Conservation (phyloP, 1,139 yeast species). For the Yamadazyma dendronema region DNA sequence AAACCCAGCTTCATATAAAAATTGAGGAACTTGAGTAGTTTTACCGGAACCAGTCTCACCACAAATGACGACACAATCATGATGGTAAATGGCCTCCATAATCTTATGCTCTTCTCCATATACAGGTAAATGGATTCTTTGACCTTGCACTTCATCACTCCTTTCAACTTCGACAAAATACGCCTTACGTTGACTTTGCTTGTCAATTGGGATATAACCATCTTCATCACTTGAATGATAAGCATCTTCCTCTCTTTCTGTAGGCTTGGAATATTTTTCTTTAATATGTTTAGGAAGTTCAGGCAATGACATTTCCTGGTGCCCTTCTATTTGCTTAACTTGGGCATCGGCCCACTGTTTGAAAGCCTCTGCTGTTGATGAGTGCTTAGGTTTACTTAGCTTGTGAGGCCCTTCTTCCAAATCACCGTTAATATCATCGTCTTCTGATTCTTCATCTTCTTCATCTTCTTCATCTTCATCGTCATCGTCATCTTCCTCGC, state of each 20-base stretch:
- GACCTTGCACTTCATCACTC: constrained; percentile 59
- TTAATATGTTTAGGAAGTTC: constrained; percentile 50
- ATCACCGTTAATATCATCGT: constrained; percentile 16
- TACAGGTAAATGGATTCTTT: constrained; percentile 78
- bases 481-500: constrained; percentile 27
- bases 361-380: constrained; percentile 44
- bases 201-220: constrained; percentile 55
- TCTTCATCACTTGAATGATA: constrained; percentile 61
- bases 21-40: constrained; percentile 77
- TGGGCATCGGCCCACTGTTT: constrained; percentile 63
- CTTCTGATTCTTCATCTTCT: constrained; percentile 19
- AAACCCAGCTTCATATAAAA: constrained; percentile 83
- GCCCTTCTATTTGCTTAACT: constrained; percentile 58
- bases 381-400: constrained; percentile 40
- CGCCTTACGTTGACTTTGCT: constrained; percentile 56
- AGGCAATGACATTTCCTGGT: constrained; percentile 49
- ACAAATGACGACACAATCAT: constrained; percentile 87
- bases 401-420: constrained; percentile 17
- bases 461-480: constrained; percentile 32
- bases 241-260: constrained; percentile 59
- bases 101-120: constrained; percentile 87
- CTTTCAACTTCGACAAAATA: constrained; percentile 69
- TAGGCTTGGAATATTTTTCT: constrained; percentile 38
- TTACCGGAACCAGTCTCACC: constrained; percentile 92
- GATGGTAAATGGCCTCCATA: constrained; percentile 94